Evolutionary conservation across 2,329 filamentous ascomycete genomes (phyloP), one percentile per base, ranked within the genome.

Genomic region (Triangularia verruculosa): DNA sequence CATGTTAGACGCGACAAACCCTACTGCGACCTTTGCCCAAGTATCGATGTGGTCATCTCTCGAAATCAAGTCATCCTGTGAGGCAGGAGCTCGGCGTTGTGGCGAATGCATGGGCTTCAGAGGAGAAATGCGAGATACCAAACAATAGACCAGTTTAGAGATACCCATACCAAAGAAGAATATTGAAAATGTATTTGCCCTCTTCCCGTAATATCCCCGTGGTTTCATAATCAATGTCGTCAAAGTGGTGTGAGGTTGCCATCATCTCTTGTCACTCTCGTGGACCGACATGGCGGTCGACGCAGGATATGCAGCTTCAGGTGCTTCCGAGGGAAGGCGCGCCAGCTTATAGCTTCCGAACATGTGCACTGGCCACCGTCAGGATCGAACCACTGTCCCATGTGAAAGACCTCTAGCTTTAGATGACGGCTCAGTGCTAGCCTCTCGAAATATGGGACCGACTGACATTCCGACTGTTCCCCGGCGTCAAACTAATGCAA

Each of bases 1-100:
- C 4, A 28, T 51, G 17, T 12, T 22, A 20, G 13, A 9, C 2
- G 39, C 24, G 6, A 12, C 58, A 13, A 67, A 67, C 54, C 53
- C 52, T 6, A 52, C 57, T 15, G 25, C 9, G 11, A 39, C 51
- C 22, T 52, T 56, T 15, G 51, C 58, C 22, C 54, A 43, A 7
- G 25, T 64, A 0, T 20, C 30, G n/a, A 25, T 66, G 17, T 66
- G 64, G 64, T 52, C 61, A 1, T 53, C 30, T 2, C 27, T 64
- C 11, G 61, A 66, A 12, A 59, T 63, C 27, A 32, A 63, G 25
- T 20, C 57, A 59, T 28, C 15, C 34, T 4, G 24, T n/a, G 51
- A 17, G 22, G 57, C 47, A 24, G 32, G 57, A 43, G 34, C 57
- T 52, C 22, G 39, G 39, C 20, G 39, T 47, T 17, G 39, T 47